These are phyloP conservation scores for Chenopodium suecicum DNA, from an alignment of 148 eudicot genomes.

Conservation along the genomic window DNA sequence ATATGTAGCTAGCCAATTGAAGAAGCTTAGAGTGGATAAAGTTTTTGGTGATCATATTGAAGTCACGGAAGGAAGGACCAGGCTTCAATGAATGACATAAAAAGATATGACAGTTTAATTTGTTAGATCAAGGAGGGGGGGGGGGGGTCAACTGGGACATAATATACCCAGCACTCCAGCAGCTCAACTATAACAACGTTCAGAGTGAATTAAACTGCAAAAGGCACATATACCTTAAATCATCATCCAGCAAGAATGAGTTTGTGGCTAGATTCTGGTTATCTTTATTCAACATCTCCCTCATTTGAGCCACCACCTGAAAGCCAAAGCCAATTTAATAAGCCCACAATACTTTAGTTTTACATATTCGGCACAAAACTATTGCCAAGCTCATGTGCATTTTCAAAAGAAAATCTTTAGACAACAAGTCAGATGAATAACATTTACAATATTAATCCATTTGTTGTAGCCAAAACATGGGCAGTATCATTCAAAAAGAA, in stretches of 20 bases:
- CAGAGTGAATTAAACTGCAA: neutral
- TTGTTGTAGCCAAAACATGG: neutral
- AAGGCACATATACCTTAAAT: slow-evolving; percentile 58
- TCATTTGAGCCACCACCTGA: slow-evolving; percentile 97
- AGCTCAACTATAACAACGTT: neutral
- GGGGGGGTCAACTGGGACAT: neutral
- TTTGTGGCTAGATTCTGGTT: slow-evolving; percentile 82
- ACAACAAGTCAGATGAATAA: neutral
- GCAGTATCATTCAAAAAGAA: neutral
- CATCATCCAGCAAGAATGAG: slow-evolving; percentile 95
- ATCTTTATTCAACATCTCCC: slow-evolving; percentile 89
- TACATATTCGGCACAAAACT: neutral
- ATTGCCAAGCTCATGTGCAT: neutral
- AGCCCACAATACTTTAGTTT: neutral
- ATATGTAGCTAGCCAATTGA: no score
- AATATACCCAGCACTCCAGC: neutral
- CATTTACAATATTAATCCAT: neutral
- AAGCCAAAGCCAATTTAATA: slow-evolving; percentile 15
- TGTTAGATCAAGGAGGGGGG: no score
- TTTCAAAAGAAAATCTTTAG: neutral
- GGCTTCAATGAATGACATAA: no score
- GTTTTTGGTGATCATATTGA: no score
- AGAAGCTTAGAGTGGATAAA: no score
- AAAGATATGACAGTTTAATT: no score
- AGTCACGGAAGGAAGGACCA: no score